A percentile compares a stretch with the other conserved stretches of the same genome.
Conservation (phyloP, 2,329 filamentous ascomycete genomes). For the Beauveria varroae region DNA sequence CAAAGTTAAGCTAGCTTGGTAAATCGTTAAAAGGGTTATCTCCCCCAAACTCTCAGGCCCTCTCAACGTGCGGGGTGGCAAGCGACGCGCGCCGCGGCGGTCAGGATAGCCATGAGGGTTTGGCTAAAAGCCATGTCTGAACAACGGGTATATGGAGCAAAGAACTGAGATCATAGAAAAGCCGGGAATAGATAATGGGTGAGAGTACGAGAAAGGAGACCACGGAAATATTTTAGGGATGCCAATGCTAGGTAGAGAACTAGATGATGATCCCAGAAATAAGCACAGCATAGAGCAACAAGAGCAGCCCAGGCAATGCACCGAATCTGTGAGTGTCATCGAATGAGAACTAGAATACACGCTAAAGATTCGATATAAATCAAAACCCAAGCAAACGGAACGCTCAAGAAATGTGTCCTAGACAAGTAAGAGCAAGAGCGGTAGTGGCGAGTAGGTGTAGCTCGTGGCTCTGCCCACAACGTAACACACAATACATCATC, state of each 20-base stretch:
- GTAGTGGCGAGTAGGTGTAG: not conserved
- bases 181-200: not conserved
- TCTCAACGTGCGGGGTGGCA: slow-evolving; percentile 20
- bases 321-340: not conserved
- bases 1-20: not conserved
- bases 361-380: not conserved
- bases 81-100: slow-evolving; percentile 16
- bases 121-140: slow-evolving; percentile 17
- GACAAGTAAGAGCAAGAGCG: slow-evolving; percentile 1
- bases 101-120: slow-evolving; percentile 19
- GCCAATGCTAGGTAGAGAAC: not conserved
- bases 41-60: no score
- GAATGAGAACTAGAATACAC: not conserved
- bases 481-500: no score
- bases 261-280: not conserved
- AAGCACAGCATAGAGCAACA: not conserved
- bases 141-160: slow-evolving; percentile 1
- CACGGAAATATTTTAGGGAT: not conserved
- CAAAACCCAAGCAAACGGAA: slow-evolving; percentile 6
- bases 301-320: not conserved
- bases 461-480: no score
- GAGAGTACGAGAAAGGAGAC: not conserved
- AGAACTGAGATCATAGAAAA: slow-evolving; percentile 8
- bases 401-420: slow-evolving; percentile 6
- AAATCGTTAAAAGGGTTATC: not conserved